phyloP scores from a whole-genome alignment of 1,284 basidiomycete genomes.

The Apiotrichum gamsii region DNA sequence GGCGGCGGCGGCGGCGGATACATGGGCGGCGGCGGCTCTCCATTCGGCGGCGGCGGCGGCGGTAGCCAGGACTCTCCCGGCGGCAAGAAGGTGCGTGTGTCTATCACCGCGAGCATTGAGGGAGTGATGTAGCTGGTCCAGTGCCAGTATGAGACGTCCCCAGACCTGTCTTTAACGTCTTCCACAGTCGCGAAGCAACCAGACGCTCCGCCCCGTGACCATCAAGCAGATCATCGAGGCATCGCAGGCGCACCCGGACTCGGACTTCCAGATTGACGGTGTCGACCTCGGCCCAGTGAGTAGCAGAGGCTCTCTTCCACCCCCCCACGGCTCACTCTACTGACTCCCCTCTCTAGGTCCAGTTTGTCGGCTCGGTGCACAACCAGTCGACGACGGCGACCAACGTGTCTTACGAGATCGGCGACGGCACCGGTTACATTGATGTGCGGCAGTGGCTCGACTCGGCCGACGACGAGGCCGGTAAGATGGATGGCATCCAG shows the following conservation, averaged over 20 bases:
- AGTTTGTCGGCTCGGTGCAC: conserved; percentile 73
- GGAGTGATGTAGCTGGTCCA: conserved; percentile 7
- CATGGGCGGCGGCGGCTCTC: conserved; percentile 30
- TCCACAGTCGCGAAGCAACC: conserved; percentile 41
- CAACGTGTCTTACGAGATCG: conserved; percentile 71
- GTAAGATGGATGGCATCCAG: conserved; percentile 50
- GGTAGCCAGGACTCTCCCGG: conserved; percentile 36
- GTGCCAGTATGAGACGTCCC: neutral
- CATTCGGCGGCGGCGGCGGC: conserved; percentile 37
- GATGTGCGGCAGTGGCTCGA: conserved; percentile 89
- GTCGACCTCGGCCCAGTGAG: conserved; percentile 57
- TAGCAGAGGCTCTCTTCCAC: neutral
- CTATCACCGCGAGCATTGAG: neutral
- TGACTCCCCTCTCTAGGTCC: conserved; percentile 42
- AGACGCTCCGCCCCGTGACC: conserved; percentile 78
- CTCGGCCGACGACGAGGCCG: conserved; percentile 55
- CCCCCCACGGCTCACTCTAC: conserved; percentile 1
- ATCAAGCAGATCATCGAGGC: conserved; percentile 73
- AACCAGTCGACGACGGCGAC: conserved; percentile 68
- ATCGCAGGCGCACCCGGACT: conserved; percentile 75
- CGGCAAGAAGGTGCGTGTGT: conserved; percentile 25
- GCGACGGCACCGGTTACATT: conserved; percentile 83
- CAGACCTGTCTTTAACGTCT: no score
- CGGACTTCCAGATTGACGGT: conserved; percentile 78
- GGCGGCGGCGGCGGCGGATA: conserved; percentile 31